Evolutionary conservation across 371 early-diverging fungal genomes (phyloP).

Genomic region (Catenaria anguillulae): DNA sequence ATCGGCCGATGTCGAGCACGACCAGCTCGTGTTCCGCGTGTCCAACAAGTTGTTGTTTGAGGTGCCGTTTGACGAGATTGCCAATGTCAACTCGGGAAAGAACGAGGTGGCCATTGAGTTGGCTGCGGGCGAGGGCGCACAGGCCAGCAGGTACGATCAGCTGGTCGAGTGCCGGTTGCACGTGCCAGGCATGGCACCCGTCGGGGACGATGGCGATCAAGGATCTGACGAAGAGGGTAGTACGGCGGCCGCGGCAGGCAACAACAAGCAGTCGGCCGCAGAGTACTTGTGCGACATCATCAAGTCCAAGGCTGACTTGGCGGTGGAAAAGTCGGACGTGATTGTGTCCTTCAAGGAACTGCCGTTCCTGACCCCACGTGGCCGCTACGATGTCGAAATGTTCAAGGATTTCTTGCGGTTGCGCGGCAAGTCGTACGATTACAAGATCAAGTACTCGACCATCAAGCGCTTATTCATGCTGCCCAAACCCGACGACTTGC

Average conservation of each 20-base stretch:
- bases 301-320: constrained; percentile 78
- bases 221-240: constrained; percentile 37
- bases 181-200: constrained; percentile 57
- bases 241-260: constrained; percentile 25
- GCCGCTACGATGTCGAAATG: constrained; percentile 92
- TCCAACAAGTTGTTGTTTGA: constrained; percentile 77
- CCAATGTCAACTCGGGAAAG: constrained; percentile 72
- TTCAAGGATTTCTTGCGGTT: constrained; percentile 78
- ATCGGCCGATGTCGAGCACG: constrained; percentile 65
- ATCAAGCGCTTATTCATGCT: constrained; percentile 73
- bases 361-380: constrained; percentile 80
- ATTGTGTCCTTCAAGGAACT: constrained; percentile 81
- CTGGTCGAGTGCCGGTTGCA: constrained; percentile 86
- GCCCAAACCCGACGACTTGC: constrained; percentile 85
- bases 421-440: constrained; percentile 95
- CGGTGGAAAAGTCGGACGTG: constrained; percentile 68
- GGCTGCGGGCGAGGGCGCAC: constrained; percentile 21
- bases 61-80: constrained; percentile 72
- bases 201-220: constrained; percentile 18
- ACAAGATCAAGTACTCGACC: constrained; percentile 78
- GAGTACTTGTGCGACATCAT: constrained; percentile 75
- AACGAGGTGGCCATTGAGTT: constrained; percentile 90
- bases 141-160: constrained; percentile 61
- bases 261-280: constrained; percentile 31
- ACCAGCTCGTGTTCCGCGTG: constrained; percentile 61